phyloP scores from a whole-genome alignment of 2,329 filamentous ascomycete species.

The Rhinocladiella similis region DNA sequence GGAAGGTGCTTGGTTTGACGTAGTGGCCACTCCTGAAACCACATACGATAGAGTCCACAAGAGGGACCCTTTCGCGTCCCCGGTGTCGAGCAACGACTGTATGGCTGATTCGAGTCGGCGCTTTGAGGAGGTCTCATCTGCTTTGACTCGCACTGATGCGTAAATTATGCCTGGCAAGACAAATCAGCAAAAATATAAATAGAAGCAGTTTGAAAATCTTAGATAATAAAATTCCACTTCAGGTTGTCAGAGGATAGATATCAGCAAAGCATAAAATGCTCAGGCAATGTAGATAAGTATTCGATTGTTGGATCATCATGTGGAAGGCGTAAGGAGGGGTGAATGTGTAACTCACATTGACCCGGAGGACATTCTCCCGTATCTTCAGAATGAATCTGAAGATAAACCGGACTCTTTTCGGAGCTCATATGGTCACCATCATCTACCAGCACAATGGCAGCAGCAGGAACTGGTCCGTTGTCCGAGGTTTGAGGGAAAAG shows the following conservation, averaged over 20 bases:
- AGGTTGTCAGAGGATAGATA: slow-evolving; percentile 83
- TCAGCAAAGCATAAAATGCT: slow-evolving; percentile 76
- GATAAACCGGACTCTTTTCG: slow-evolving; percentile 52
- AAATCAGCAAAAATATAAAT: slow-evolving; percentile 14
- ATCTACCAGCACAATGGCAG: slow-evolving; percentile 50
- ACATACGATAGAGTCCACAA: slow-evolving; percentile 32
- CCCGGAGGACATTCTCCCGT: slow-evolving; percentile 85
- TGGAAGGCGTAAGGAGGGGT: slow-evolving; percentile 35
- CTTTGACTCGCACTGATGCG: slow-evolving; percentile 41
- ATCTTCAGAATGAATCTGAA: slow-evolving; percentile 79
- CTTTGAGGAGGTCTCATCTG: slow-evolving; percentile 5
- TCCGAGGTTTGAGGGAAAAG: slow-evolving; percentile 74
- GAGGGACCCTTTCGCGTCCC: slow-evolving; percentile 4
- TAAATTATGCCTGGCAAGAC: slow-evolving; percentile 57
- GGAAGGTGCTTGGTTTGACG: slow-evolving; percentile 19
- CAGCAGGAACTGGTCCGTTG: slow-evolving; percentile 72
- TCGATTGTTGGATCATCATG: slow-evolving; percentile 81
- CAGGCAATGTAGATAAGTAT: slow-evolving; percentile 99
- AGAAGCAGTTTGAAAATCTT: slow-evolving; percentile 2
- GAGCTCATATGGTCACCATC: slow-evolving; percentile 34
- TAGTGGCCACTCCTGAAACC: slow-evolving; percentile 51
- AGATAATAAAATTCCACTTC: slow-evolving; percentile 53
- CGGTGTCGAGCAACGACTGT: slow-evolving; percentile 13
- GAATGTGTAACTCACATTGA: slow-evolving; percentile 74
- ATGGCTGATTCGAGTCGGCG: slow-evolving; percentile 21